These are phyloP conservation scores for Populus hybrid DNA, from an alignment of 441 rosid genomes.

Conservation along the genomic window DNA sequence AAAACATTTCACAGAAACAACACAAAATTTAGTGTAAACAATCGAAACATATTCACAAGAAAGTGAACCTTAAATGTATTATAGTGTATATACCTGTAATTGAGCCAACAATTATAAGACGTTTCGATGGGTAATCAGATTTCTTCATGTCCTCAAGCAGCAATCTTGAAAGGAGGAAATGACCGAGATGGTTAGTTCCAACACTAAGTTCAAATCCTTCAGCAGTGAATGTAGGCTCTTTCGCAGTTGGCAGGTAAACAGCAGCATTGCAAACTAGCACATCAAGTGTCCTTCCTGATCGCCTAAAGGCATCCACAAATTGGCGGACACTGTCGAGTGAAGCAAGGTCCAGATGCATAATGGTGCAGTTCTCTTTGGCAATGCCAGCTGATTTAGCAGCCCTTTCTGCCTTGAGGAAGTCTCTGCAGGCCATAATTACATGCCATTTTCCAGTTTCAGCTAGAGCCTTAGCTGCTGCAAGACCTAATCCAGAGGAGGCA, in stretches of 20 bases:
- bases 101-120: slow-evolving; percentile 65
- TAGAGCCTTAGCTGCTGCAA: slow-evolving; percentile 84
- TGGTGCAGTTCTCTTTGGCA: slow-evolving; percentile 48
- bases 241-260: slow-evolving; percentile 60
- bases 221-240: slow-evolving; percentile 56
- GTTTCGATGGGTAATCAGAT: slow-evolving; percentile 60
- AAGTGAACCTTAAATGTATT: neutral
- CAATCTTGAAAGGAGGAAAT: slow-evolving; percentile 56
- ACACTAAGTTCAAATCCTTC: slow-evolving; percentile 71
- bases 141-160: slow-evolving; percentile 53
- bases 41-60: neutral
- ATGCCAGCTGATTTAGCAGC: slow-evolving; percentile 66
- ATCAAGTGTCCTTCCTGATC: slow-evolving; percentile 49
- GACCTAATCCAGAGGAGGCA: slow-evolving; percentile 91
- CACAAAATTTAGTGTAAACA: slow-evolving; percentile 7
- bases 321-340: slow-evolving; percentile 65
- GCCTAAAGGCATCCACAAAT: slow-evolving; percentile 47
- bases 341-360: slow-evolving; percentile 64
- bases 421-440: slow-evolving; percentile 94
- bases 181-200: slow-evolving; percentile 70
- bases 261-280: slow-evolving; percentile 69
- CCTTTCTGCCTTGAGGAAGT: slow-evolving; percentile 65
- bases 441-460: slow-evolving; percentile 98
- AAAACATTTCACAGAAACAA: slow-evolving; percentile 8
- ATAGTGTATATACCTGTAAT: slow-evolving; percentile 45